Conservation (phyloP, 2,329 filamentous ascomycete species). For the Graphiopsis chlorocephala region DNA sequence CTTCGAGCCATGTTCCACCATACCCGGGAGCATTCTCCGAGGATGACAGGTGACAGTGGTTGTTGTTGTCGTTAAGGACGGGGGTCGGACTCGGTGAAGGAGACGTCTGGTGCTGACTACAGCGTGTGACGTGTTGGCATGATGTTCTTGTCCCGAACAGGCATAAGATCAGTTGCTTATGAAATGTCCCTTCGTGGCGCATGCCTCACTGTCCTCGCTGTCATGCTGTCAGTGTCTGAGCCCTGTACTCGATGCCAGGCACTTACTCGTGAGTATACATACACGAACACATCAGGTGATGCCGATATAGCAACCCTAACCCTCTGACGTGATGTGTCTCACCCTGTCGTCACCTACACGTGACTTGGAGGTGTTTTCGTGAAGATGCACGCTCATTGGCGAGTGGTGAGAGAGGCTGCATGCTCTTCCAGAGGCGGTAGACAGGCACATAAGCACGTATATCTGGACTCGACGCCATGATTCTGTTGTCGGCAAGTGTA, state of each 20-base stretch:
- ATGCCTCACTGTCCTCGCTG: no score
- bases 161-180: background rate
- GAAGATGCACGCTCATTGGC: slow-evolving; percentile 11
- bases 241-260: background rate
- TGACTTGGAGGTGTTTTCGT: slow-evolving; percentile 13
- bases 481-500: background rate
- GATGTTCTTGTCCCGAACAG: background rate
- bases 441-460: background rate
- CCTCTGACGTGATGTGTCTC: background rate
- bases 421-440: background rate
- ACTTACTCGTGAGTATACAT: background rate
- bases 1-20: background rate
- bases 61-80: no score
- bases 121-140: background rate
- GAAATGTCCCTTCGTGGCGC: background rate
- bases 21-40: background rate
- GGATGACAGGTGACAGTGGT: background rate
- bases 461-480: background rate
- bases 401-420: background rate
- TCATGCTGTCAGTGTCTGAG: background rate
- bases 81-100: no score
- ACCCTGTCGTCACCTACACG: background rate
- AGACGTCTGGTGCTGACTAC: no score
- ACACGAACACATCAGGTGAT: background rate
- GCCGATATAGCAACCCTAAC: background rate